Evolutionary conservation across 768 basidiomycete species (phyloP).

Genomic region (Lyophyllum shimeji): DNA sequence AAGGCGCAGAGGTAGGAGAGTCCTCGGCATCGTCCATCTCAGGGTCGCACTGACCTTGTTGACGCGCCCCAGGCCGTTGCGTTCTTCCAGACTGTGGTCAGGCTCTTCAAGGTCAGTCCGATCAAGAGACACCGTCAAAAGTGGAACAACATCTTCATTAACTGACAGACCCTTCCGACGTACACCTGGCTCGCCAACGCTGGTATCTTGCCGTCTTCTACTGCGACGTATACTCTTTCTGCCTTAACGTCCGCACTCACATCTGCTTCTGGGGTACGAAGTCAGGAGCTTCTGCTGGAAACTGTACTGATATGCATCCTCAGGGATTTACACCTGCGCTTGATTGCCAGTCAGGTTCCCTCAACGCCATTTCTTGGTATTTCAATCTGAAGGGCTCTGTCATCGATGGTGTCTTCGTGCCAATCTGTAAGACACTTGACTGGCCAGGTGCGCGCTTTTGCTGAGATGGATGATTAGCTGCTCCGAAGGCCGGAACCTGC

Average conservation of each 20-base stretch:
- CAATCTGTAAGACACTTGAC: constrained; percentile 46
- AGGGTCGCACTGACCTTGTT: neutral
- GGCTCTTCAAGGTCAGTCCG: constrained; percentile 50
- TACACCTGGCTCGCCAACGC: constrained; percentile 67
- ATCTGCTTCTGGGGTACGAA: constrained; percentile 47
- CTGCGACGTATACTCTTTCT: constrained; percentile 56
- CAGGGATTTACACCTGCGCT: constrained; percentile 46
- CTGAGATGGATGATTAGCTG: constrained; percentile 33
- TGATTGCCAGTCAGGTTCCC: constrained; percentile 26
- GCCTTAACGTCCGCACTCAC: constrained; percentile 54
- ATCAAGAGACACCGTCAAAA: constrained; percentile 25
- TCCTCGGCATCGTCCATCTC: neutral
- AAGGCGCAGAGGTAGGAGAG: constrained; percentile 56
- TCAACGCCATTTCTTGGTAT: constrained; percentile 55
- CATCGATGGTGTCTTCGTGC: constrained; percentile 62
- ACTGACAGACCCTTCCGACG: constrained; percentile 52
- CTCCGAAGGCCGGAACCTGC: constrained; percentile 51
- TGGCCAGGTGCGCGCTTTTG: neutral
- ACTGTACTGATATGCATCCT: neutral
- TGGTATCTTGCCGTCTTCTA: constrained; percentile 72
- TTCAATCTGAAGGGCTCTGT: constrained; percentile 66
- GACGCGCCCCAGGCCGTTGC: constrained; percentile 52
- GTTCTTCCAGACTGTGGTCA: constrained; percentile 61
- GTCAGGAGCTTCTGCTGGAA: neutral
- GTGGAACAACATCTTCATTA: constrained; percentile 16